A percentile compares a stretch with the other conserved stretches of the same genome.
phyloP scores from a whole-genome alignment of 768 basidiomycete species.

The Cystofilobasidium ferigula region DNA sequence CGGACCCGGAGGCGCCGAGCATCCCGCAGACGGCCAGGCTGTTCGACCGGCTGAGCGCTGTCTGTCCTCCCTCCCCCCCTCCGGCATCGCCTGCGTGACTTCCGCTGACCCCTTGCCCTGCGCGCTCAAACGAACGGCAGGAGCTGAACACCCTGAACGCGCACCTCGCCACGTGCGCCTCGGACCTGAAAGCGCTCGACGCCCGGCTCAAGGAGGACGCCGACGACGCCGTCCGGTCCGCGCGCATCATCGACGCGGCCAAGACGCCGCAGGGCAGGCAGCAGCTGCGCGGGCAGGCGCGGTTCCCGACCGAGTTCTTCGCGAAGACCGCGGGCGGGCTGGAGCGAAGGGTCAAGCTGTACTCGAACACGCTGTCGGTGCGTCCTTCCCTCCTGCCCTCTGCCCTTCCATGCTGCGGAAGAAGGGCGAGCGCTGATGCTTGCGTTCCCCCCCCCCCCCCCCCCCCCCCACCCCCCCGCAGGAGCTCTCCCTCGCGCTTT shows the following conservation, averaged over 20 bases:
- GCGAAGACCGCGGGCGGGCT: conserved; percentile 12
- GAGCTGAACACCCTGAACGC: conserved; percentile 7
- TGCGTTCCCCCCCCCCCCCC: background rate
- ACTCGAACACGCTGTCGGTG: conserved; percentile 6
- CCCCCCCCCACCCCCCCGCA: background rate
- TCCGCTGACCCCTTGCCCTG: background rate
- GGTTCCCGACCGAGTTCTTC: conserved; percentile 24
- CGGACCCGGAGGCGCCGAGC: background rate
- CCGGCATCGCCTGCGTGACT: too few species aligned
- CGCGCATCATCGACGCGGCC: conserved; percentile 22
- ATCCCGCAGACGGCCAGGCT: conserved; percentile 22
- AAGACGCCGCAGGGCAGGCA: conserved; percentile 23
- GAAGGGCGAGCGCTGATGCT: background rate
- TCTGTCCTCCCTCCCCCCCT: conserved; percentile 1
- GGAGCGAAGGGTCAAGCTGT: conserved; percentile 2
- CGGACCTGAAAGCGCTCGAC: conserved; percentile 7
- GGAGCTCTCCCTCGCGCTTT: conserved; percentile 6
- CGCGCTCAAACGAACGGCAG: background rate
- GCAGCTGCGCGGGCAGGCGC: conserved; percentile 19
- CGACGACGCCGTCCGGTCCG: conserved; percentile 24
- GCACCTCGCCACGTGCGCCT: background rate
- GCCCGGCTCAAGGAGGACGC: conserved; percentile 1
- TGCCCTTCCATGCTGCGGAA: background rate
- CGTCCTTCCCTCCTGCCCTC: background rate
- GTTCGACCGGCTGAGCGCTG: conserved; percentile 12